Conservation (phyloP, 192 early-diverging fungal species). For the Chytriomyces sp. region DNA sequence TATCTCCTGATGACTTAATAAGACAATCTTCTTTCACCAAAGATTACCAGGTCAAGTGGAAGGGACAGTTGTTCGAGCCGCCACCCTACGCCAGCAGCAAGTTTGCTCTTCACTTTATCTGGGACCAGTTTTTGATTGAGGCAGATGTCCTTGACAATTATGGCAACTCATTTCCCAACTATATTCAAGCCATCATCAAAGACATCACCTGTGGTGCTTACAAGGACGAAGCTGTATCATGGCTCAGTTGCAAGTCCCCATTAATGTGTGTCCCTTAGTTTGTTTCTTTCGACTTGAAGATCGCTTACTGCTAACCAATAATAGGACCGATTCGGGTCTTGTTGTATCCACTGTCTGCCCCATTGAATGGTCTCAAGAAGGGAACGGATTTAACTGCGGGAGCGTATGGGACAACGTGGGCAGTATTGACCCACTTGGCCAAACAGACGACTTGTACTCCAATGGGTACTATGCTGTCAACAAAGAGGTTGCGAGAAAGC, state of each 20-base stretch:
- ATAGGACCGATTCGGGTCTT: conserved; percentile 15
- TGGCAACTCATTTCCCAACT: conserved; percentile 22
- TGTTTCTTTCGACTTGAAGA: too few species aligned
- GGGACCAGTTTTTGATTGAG: conserved; percentile 20
- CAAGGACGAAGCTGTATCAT: not conserved
- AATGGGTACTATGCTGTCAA: conserved; percentile 34
- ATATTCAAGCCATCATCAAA: conserved; percentile 18
- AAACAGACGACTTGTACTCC: conserved; percentile 9
- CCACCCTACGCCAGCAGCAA: not conserved
- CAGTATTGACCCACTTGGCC: conserved; percentile 7
- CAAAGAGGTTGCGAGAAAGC: conserved; percentile 29
- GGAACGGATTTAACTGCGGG: conserved; percentile 37
- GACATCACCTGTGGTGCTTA: conserved; percentile 34
- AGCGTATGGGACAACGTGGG: conserved; percentile 34
- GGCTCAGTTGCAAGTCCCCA: conserved; percentile 25
- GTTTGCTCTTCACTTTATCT: conserved; percentile 13
- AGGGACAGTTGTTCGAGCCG: not conserved
- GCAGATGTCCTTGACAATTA: conserved; percentile 8
- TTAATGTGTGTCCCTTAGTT: too few species aligned
- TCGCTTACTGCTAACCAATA: too few species aligned
- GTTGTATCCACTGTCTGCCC: conserved; percentile 25
- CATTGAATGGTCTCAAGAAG: conserved; percentile 39
- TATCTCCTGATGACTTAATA: too few species aligned
- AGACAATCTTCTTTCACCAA: too few species aligned
- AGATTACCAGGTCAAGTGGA: conserved; percentile 4